Evolutionary conservation across 805 yeast genomes (phyloP).

Genomic region (Martiniozyma abietophila): DNA sequence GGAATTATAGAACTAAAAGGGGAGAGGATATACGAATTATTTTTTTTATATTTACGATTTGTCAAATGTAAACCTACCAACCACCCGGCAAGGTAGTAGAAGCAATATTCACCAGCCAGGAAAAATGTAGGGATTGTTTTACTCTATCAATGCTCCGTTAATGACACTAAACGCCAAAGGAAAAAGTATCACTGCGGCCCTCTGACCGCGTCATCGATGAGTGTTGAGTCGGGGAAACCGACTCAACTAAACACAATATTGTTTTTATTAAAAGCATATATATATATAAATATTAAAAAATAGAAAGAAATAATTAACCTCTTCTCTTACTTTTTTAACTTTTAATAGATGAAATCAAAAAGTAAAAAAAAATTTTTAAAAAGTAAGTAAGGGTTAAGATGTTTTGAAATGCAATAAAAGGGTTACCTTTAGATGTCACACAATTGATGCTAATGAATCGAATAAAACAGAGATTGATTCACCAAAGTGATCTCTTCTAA

Average conservation of each 20-base stretch:
- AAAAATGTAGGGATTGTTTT: slow-evolving; percentile 12
- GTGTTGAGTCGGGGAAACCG: slow-evolving; percentile 8
- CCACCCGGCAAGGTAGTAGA: slow-evolving; percentile 10
- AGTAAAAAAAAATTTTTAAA: neutral
- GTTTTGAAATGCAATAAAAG: neutral
- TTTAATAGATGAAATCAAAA: slow-evolving; percentile 1
- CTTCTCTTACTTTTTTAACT: too few relatives aligned
- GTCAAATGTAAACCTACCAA: slow-evolving; percentile 7
- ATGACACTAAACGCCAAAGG: slow-evolving; percentile 29
- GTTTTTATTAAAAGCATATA: slow-evolving; percentile 6
- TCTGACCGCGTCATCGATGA: slow-evolving; percentile 44
- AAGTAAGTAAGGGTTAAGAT: slow-evolving; percentile 1
- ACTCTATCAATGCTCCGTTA: slow-evolving; percentile 54
- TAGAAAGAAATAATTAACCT: slow-evolving; percentile 3
- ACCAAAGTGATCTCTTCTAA: slow-evolving; percentile 97
- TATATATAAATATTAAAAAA: slow-evolving; percentile 1
- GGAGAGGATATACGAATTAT: too few relatives aligned
- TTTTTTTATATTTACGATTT: neutral
- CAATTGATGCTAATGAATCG: slow-evolving; percentile 65
- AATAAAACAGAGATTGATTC: slow-evolving; percentile 90
- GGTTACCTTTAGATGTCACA: slow-evolving; percentile 9
- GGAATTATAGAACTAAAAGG: too few relatives aligned
- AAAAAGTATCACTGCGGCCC: slow-evolving; percentile 42
- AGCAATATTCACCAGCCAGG: slow-evolving; percentile 7
- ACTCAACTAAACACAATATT: slow-evolving; percentile 11